Conservation (phyloP, 129 eudicot genomes). For the Flaveria sonorensis region DNA sequence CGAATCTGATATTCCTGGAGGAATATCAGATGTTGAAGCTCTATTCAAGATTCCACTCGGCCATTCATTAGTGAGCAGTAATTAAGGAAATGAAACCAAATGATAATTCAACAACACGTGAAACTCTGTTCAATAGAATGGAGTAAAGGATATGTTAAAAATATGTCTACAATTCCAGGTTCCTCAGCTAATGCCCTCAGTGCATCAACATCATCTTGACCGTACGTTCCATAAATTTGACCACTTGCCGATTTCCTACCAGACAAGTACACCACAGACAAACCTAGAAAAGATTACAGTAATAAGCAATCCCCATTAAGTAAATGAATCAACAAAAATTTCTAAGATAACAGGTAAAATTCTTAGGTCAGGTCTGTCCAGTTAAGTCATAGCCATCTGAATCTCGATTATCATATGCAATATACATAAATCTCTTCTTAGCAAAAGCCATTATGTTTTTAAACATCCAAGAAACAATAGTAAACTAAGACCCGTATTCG, state of each 20-base stretch:
- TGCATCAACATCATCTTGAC: conserved; percentile 94
- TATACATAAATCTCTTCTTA: background rate
- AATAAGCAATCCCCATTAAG: conserved; percentile 31
- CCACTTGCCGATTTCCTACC: conserved; percentile 81
- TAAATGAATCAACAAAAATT: background rate
- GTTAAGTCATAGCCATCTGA: conserved; percentile 5
- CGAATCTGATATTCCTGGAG: conserved; percentile 64
- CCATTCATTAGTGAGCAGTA: conserved; percentile 84
- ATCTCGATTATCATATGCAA: background rate
- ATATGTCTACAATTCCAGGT: conserved; percentile 81
- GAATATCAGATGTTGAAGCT: conserved; percentile 59
- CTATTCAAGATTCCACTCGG: conserved; percentile 75
- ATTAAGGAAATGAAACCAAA: conserved; percentile 50
- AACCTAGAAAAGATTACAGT: conserved; percentile 53
- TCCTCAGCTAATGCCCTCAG: conserved; percentile 94
- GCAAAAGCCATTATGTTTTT: background rate
- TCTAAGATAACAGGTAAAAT: background rate
- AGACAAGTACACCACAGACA: conserved; percentile 93
- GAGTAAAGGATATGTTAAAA: conserved; percentile 86
- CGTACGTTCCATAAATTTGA: conserved; percentile 73
- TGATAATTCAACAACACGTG: background rate
- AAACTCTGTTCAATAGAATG: background rate
- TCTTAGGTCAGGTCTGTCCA: background rate
- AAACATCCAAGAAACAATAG: too few relatives aligned
- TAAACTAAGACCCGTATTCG: too few relatives aligned